Evolutionary conservation across 1,284 basidiomycete genomes (phyloP), one percentile per base, ranked within the genome.

Genomic region (Ceratobasidium sp.): DNA sequence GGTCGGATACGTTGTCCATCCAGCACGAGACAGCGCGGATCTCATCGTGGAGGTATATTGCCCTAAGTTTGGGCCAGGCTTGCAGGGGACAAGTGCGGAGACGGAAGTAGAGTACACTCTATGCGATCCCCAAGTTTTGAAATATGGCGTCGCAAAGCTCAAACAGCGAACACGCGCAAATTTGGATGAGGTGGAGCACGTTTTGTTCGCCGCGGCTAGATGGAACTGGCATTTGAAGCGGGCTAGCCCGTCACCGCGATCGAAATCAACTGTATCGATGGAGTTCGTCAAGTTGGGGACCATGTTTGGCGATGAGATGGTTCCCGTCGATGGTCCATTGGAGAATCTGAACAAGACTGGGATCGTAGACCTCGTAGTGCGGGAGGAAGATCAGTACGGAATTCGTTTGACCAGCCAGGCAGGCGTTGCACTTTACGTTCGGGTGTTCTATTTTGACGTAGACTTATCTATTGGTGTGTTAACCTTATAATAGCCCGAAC

Each of bases 361-460:
- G 23, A 84, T 83, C 58, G 86, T 86, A 40, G 82, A 87, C 58
- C 82, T 88, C 42, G 81, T 84, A 56, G 84, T 85, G 73, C 81
- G 84, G 66, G 81, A 80, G 72, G 83, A 84, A 49, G 80, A 84
- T 55, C 82, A 85, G 39, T 88, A 88, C 78, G 82, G 83, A 20
- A 83, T 89, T 75, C 83, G 86, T 49, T 79, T 89, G 46, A 84
- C 84, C 80, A 89, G 89, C 77, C 80, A 84, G 71, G 84, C 87
- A 9, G 84, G 86, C 80, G 80, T 80, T 69, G 86, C 87, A 80
- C 85, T 89, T 58, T 89, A 87, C 85, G 86, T 88, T 26, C 87
- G 86, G 79, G 84, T 88, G 56, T 87, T 87, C 3, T 88, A 86
- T 82, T 88, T 89, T 86, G 86, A 88, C 78, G 83, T 84, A 6